Conservation (phyloP, 2,329 filamentous ascomycete species). For the Trichoderma sp. region DNA sequence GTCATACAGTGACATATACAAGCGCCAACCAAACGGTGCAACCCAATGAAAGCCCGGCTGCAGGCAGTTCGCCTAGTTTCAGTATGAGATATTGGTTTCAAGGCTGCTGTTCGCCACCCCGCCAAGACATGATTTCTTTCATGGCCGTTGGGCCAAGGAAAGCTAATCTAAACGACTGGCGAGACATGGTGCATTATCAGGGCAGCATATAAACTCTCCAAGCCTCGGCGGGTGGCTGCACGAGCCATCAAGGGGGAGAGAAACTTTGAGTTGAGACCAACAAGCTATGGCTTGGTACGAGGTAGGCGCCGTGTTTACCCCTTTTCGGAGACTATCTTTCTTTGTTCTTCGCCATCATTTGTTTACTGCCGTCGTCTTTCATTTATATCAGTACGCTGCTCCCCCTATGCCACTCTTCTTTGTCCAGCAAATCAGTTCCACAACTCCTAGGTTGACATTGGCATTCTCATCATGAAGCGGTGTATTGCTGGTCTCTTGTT, state of each 20-base stretch:
- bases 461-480: slow-evolving; percentile 39
- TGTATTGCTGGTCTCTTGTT: slow-evolving; percentile 29
- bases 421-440: not conserved
- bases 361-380: not conserved
- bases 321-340: not conserved
- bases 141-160: not conserved
- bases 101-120: not conserved
- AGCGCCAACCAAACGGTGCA: not conserved
- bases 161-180: not conserved
- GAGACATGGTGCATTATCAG: not conserved
- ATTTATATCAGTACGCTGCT: not conserved
- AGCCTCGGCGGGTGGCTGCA: not conserved
- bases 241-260: not conserved
- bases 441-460: not conserved
- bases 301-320: not conserved
- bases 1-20: not conserved
- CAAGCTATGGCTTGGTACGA: not conserved
- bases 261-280: not conserved
- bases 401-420: not conserved
- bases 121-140: not conserved
- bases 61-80: not conserved
- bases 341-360: not conserved
- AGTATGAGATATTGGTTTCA: not conserved
- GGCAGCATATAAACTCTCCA: not conserved
- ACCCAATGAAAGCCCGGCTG: not conserved